Base-by-base conservation (phyloP, 2,329 filamentous ascomycete genomes). In the Xylariaceae sp. region DNA sequence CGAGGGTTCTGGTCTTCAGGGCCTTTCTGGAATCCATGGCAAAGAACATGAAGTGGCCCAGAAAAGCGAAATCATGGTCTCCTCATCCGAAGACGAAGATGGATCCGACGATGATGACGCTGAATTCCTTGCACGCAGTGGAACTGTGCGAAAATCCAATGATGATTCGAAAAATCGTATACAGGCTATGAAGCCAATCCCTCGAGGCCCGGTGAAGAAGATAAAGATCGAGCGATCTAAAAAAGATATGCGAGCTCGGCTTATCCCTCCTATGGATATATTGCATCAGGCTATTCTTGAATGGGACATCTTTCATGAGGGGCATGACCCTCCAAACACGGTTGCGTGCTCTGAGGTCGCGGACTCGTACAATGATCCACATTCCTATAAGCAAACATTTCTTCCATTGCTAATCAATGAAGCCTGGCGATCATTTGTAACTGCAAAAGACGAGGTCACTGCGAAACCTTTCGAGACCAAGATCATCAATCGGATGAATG, bases 301-400 rank as follows among this genome's bases (percentile, higher is more conserved):
- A 45, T 98, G 93, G 93, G 88, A 98, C 55, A 95, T 94, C 55
- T 98, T 96, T 65, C 87, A 95, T 59, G 73, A 82, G 37, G 89
- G 90, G 22, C 88, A 91, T 59, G 86, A 91, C 48, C 93, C 93
- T 5, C 91, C 93, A 0, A 84, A 80, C 41, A 81, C 81, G 14
- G 82, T 83, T 38, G 76, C 81, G 36, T 95, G 92, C 60, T 81
- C 77, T 37, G 74, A 81, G 43, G 92, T 98, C 10, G 83, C 85
- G 5, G 85, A 88, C 50, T 81, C 80, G 1, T 98, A 95, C 67
- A 66, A 73, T 22, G 83, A 89, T 55, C 86, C 90, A 1, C 70
- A 71, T 35, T 83, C 87, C 40, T 98, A 98, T 63, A 88, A 94
- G 63, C 76, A 81, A 48, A 95, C 90, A 0, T 98, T 98, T 66